A percentile compares a stretch with the other conserved stretches of the same genome.
Conservation (phyloP, 2,329 filamentous ascomycete genomes). For the Phialophora chinensis region DNA sequence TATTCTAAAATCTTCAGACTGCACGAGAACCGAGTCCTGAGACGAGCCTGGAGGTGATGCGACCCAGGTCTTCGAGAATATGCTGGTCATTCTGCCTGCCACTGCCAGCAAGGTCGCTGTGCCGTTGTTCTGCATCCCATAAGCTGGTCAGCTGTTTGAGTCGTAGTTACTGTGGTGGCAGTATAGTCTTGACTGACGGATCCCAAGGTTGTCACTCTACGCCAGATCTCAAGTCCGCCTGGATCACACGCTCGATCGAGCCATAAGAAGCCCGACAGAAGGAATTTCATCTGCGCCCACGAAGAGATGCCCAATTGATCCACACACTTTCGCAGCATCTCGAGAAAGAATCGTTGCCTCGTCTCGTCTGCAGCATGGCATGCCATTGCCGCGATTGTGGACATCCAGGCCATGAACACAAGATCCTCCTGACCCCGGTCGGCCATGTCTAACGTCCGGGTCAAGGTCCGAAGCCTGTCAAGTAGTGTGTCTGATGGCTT, state of each 20-base stretch:
- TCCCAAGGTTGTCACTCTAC: neutral
- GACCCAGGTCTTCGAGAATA: no score
- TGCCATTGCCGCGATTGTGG: neutral
- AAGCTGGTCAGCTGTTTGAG: no score
- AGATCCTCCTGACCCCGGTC: neutral
- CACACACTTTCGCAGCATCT: neutral
- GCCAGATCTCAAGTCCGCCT: neutral
- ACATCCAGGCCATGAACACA: neutral
- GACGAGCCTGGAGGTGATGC: no score
- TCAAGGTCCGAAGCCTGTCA: neutral
- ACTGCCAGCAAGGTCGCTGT: no score
- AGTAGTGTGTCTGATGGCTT: neutral
- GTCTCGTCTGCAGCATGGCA: neutral
- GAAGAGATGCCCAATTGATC: neutral
- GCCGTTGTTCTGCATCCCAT: no score
- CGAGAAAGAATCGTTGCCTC: neutral
- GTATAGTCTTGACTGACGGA: no score
- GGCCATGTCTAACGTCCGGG: neutral
- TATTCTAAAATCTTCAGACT: no score
- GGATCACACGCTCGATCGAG: constrained; percentile 3
- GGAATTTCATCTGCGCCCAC: neutral
- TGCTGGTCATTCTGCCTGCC: no score
- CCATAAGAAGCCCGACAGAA: neutral
- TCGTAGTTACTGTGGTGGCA: no score
- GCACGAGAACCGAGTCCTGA: no score